phyloP scores from a whole-genome alignment of 2,329 filamentous ascomycete genomes.

The Bisporella sp. region DNA sequence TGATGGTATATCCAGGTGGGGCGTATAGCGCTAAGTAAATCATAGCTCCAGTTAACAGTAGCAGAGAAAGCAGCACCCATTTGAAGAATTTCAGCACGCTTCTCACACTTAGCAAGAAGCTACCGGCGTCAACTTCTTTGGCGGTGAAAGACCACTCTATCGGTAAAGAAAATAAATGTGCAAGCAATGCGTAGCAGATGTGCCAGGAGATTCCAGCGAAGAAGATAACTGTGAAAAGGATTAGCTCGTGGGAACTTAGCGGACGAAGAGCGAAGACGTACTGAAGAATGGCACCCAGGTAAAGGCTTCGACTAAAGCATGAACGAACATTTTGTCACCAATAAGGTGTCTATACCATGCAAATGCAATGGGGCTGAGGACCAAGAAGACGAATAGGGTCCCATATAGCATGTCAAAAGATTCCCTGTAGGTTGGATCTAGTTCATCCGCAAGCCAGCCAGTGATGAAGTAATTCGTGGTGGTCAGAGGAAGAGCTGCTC shows the following conservation, averaged over 20 bases:
- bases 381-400: not conserved
- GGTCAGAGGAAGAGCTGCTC: constrained; percentile 56
- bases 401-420: not conserved
- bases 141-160: constrained; percentile 45
- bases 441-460: constrained; percentile 41
- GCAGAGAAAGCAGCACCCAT: constrained; percentile 1
- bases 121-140: no score
- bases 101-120: not conserved
- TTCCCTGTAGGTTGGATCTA: not conserved
- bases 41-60: constrained; percentile 1
- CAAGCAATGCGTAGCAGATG: constrained; percentile 31
- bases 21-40: not conserved
- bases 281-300: constrained; percentile 1
- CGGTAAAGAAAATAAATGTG: constrained; percentile 33
- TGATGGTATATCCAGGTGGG: constrained; percentile 4
- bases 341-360: not conserved
- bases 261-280: not conserved
- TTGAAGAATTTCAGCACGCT: constrained; percentile 6
- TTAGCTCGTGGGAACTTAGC: not conserved
- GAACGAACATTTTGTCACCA: not conserved
- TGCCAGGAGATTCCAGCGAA: constrained; percentile 33
- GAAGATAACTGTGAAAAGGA: constrained; percentile 24
- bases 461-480: constrained; percentile 62
- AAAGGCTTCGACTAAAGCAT: not conserved
- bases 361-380: not conserved